A percentile compares a stretch with the other conserved stretches of the same genome.
Evolutionary conservation across 306 rosid genomes (phyloP).

Genomic region (Betula pendula): DNA sequence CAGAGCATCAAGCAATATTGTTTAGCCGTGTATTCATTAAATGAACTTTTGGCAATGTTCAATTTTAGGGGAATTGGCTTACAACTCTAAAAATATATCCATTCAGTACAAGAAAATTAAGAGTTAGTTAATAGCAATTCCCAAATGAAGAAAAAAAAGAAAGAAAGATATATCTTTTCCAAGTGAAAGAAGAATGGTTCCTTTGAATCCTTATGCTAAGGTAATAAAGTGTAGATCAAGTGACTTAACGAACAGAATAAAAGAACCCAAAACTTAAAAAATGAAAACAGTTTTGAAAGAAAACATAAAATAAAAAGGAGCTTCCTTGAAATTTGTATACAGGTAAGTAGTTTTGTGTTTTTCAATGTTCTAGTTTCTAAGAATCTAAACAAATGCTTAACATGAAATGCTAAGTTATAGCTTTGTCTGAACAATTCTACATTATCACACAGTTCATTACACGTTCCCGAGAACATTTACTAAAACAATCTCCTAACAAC

Average conservation of each 20-base stretch:
- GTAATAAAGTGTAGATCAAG: not conserved
- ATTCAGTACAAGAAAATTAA: not conserved
- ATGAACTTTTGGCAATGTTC: not conserved
- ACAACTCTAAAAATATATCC: not conserved
- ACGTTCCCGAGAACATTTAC: not conserved
- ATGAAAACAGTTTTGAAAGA: not conserved
- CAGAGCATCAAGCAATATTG: not conserved
- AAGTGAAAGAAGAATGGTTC: not conserved
- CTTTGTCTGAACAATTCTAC: not conserved
- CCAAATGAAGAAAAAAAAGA: too few species aligned
- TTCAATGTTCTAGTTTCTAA: not conserved
- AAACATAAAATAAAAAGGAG: not conserved
- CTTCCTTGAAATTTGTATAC: not conserved
- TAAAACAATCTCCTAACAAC: not conserved
- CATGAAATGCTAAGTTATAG: not conserved
- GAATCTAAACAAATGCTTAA: not conserved
- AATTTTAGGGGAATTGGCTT: not conserved
- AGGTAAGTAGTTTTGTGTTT: too few species aligned
- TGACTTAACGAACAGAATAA: not conserved
- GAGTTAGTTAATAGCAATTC: not conserved
- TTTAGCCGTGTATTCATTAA: not conserved
- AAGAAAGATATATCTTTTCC: not conserved
- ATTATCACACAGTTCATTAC: not conserved
- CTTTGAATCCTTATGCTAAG: constrained; percentile 5
- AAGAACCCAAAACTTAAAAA: not conserved